Conservation (phyloP, 495 filamentous ascomycete genomes). For the Penicillium malachiteum region DNA sequence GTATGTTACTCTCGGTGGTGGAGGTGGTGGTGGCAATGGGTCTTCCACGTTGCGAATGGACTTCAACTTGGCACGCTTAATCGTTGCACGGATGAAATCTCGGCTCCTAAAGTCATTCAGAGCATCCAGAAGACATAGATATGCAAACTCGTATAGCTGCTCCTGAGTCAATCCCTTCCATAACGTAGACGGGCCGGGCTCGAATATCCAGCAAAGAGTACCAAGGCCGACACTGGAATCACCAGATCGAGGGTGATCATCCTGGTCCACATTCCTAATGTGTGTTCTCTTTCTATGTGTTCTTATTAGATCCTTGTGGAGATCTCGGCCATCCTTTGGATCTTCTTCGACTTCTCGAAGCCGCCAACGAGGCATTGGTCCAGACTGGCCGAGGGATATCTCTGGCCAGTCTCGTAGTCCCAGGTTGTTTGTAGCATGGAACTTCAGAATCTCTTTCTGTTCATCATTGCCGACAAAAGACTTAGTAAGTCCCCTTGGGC, state of each 20-base stretch:
- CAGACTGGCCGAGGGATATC: slow-evolving; percentile 12
- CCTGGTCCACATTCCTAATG: slow-evolving; percentile 2
- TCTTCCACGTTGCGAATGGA: slow-evolving; percentile 18
- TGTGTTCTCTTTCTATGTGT: slow-evolving; percentile 4
- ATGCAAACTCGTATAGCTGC: slow-evolving; percentile 18
- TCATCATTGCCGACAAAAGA: neutral
- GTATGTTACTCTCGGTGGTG: neutral
- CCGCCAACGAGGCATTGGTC: slow-evolving; percentile 22
- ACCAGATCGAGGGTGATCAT: neutral
- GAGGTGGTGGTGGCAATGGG: slow-evolving; percentile 20
- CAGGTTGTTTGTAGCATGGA: neutral
- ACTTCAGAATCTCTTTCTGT: neutral
- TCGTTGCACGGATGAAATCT: slow-evolving; percentile 9
- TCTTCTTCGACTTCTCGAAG: neutral
- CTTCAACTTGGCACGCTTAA: slow-evolving; percentile 7
- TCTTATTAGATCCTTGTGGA: slow-evolving; percentile 5
- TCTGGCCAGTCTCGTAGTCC: neutral
- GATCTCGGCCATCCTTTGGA: neutral
- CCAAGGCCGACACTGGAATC: slow-evolving; percentile 14
- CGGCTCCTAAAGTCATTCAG: slow-evolving; percentile 11
- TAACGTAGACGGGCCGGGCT: slow-evolving; percentile 14
- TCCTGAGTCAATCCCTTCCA: slow-evolving; percentile 9
- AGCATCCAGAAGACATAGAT: slow-evolving; percentile 16
- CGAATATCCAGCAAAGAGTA: slow-evolving; percentile 25
- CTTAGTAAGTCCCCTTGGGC: too few species aligned